phyloP scores from a whole-genome alignment of 1,284 basidiomycete genomes.

The Peniophora sp. region DNA sequence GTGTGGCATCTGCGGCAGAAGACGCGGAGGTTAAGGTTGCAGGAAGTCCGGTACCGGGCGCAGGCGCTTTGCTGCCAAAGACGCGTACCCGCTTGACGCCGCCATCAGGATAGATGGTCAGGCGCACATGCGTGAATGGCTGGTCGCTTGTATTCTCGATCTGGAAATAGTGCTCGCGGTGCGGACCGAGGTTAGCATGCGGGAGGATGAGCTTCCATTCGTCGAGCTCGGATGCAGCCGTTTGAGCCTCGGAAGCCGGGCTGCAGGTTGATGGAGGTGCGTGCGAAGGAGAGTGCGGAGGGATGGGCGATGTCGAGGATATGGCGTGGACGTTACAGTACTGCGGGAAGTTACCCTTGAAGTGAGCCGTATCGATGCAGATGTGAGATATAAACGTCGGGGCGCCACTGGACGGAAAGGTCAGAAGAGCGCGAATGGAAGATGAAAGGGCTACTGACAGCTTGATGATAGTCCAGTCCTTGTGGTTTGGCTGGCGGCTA shows the following conservation, averaged over 20 bases:
- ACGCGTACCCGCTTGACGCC: slow-evolving; percentile 90
- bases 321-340: slow-evolving; percentile 79
- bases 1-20: slow-evolving; percentile 2
- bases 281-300: slow-evolving; percentile 22
- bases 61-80: slow-evolving; percentile 50
- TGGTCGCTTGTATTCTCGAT: slow-evolving; percentile 54
- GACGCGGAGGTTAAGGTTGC: not conserved
- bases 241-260: slow-evolving; percentile 8
- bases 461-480: slow-evolving; percentile 88
- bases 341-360: slow-evolving; percentile 95
- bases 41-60: no score
- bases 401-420: slow-evolving; percentile 38
- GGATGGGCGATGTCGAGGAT: slow-evolving; percentile 33
- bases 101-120: slow-evolving; percentile 93
- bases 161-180: slow-evolving; percentile 86
- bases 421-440: not conserved
- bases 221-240: slow-evolving; percentile 20
- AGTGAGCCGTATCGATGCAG: slow-evolving; percentile 93
- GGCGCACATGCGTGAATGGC: slow-evolving; percentile 76
- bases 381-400: slow-evolving; percentile 69
- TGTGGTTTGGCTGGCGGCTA: slow-evolving; percentile 71
- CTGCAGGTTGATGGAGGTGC: slow-evolving; percentile 8
- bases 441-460: slow-evolving; percentile 46
- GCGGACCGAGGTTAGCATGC: slow-evolving; percentile 79
- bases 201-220: slow-evolving; percentile 74